Base-by-base conservation (phyloP, 441 rosid species). In the Populus hybrid region DNA sequence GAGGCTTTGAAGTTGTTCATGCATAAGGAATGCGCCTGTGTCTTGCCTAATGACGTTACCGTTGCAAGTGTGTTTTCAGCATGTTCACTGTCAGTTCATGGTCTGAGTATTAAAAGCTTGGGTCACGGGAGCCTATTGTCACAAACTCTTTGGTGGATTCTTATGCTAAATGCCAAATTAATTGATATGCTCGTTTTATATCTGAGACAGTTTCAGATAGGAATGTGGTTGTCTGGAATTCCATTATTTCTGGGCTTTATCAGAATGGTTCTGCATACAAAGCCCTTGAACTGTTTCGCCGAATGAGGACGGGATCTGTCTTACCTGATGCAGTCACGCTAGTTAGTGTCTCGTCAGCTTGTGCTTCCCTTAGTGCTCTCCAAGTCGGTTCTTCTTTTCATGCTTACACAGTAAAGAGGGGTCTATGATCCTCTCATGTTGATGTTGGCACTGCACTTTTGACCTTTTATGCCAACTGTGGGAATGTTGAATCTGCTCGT, bases 391-490 rank as follows among this genome's bases (percentile, higher is more conserved):
- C 92, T 72, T 87, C 93, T 14, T 81, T 93, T 76, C 95, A 92
- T 87, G 94, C 92, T 42, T 89, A 83, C 84, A 84, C 91, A 2
- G 38, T 84, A 31, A 77, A 85, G 84, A 79, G 85, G 84, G 86
- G 83, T 82, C 72, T 92, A 85, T 76, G 86, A 88, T 80, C 83
- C 84, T 78, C 86, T 88, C 64, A 83, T 89, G 66, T 92, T 14
- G 87, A 90, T 81, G 71, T 87, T 56, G 98, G 95, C 76, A 92
- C 96, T 86, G 89, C 95, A 45, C 93, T 94, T 73, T 80, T 94
- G 80, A 92, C 91, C 91, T 86, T 92, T 90, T 93, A 94, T 80
- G 86, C 89, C 45, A 94, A 93, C 82, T 88, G 93, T 74, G 90
- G 93, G 38, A 86, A 73, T 77, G 84, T 80, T 28, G 82, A 70